These are phyloP conservation scores for Ramaria rubella DNA, from an alignment of 768 basidiomycete genomes.

Conservation along the genomic window DNA sequence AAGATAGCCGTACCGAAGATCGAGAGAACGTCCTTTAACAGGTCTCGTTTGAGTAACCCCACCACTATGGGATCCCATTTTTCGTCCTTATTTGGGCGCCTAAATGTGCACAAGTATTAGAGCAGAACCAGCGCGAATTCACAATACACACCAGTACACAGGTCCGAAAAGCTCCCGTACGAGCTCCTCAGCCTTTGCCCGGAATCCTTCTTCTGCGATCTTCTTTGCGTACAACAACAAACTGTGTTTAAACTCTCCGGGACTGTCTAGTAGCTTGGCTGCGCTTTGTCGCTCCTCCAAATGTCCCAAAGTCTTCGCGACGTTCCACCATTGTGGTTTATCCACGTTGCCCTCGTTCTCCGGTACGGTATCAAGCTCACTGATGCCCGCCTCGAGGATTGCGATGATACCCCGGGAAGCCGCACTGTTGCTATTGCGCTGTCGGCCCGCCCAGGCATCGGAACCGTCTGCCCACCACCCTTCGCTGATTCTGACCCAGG, in stretches of 20 bases:
- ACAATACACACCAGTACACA: constrained; percentile 67
- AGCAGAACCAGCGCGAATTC: not conserved
- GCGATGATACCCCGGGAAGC: constrained; percentile 48
- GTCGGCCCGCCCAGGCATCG: constrained; percentile 73
- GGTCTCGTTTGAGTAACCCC: constrained; percentile 73
- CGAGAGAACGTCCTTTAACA: constrained; percentile 72
- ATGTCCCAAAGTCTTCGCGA: constrained; percentile 81
- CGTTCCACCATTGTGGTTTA: constrained; percentile 71
- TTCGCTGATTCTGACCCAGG: constrained; percentile 74
- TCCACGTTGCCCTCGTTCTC: constrained; percentile 28
- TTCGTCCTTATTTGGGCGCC: constrained; percentile 61
- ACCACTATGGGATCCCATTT: constrained; percentile 62
- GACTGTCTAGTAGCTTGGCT: constrained; percentile 68
- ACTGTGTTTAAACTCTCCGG: constrained; percentile 76
- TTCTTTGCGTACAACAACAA: constrained; percentile 73
- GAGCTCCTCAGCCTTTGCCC: constrained; percentile 84
- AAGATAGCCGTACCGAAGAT: constrained; percentile 58
- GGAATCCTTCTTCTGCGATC: constrained; percentile 85
- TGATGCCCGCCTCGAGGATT: constrained; percentile 36
- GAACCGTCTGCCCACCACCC: constrained; percentile 83
- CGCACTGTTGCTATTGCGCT: constrained; percentile 37
- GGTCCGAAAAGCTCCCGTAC: constrained; percentile 88
- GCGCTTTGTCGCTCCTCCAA: constrained; percentile 79
- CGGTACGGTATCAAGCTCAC: constrained; percentile 18
- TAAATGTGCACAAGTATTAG: constrained; percentile 22